Percentiles rank a stretch among this genome's conserved stretches.
These are phyloP conservation scores for Hydrangea macrophylla DNA, from an alignment of 148 eudicot species.

Conservation along the genomic window DNA sequence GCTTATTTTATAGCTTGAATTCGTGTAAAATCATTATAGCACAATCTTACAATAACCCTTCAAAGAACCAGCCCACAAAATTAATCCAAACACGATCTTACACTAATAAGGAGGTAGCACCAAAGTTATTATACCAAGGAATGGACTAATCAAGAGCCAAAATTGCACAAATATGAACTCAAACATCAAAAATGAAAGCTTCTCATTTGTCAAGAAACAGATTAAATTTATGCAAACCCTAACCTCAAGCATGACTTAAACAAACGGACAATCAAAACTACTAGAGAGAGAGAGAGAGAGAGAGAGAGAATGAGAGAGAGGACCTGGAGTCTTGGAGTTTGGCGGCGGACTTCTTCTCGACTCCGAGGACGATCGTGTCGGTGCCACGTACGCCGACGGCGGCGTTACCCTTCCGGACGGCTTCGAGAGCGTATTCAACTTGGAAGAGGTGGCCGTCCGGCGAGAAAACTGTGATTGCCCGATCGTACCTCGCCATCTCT, in stretches of 20 bases:
- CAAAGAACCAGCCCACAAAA: no score
- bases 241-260: neutral
- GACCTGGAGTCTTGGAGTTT: slow-evolving; percentile 92
- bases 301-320: neutral
- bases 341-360: slow-evolving; percentile 90
- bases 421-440: slow-evolving; percentile 96
- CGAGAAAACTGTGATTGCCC: slow-evolving; percentile 95
- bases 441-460: slow-evolving; percentile 99
- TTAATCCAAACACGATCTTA: no score
- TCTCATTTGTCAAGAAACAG: neutral
- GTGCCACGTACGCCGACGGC: slow-evolving; percentile 93
- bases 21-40: no score
- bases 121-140: no score
- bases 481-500: slow-evolving; percentile 83
- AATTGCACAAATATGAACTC: no score
- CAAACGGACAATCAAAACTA: neutral
- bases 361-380: slow-evolving; percentile 82
- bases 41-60: no score
- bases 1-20: no score
- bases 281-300: no score
- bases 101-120: no score
- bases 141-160: no score
- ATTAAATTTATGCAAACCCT: neutral
- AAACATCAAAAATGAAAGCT: neutral
- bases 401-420: slow-evolving; percentile 96